phyloP scores from a whole-genome alignment of 106 monocot species.

The Phalaenopsis aphrodite region DNA sequence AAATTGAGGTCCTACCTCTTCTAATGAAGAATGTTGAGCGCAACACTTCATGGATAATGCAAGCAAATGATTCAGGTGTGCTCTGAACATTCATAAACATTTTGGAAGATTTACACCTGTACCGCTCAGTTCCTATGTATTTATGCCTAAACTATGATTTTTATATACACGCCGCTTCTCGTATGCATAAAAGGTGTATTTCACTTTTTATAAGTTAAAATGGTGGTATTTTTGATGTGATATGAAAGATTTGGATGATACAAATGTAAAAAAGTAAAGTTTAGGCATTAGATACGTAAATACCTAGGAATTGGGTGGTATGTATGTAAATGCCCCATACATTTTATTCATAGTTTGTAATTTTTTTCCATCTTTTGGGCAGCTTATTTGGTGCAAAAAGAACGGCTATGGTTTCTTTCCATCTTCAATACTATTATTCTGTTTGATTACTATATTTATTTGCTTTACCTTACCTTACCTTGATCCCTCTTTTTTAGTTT shows the following conservation, averaged over 20 bases:
- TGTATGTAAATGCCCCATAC: background rate
- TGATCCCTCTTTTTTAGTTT: background rate
- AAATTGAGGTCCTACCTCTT: conserved; percentile 82
- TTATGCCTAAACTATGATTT: too few relatives aligned
- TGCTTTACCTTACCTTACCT: background rate
- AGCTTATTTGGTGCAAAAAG: background rate
- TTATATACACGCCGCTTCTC: too few relatives aligned
- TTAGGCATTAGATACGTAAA: too few relatives aligned
- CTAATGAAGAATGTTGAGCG: conserved; percentile 89
- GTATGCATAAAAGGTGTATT: too few relatives aligned
- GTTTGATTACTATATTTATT: background rate
- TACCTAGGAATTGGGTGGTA: too few relatives aligned
- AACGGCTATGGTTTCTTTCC: background rate
- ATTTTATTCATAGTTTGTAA: background rate
- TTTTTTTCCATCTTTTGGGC: background rate
- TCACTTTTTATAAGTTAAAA: too few relatives aligned
- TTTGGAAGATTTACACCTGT: too few relatives aligned
- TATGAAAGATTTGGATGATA: too few relatives aligned
- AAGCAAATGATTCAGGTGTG: conserved; percentile 66
- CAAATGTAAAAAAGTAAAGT: too few relatives aligned
- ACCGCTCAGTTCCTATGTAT: too few relatives aligned
- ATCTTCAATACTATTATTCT: background rate
- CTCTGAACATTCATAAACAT: background rate
- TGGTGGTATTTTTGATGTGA: too few relatives aligned
- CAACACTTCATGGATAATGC: conserved; percentile 73